phyloP scores from a whole-genome alignment of 2,329 filamentous ascomycete genomes.

The Daldinia eschscholtzii region DNA sequence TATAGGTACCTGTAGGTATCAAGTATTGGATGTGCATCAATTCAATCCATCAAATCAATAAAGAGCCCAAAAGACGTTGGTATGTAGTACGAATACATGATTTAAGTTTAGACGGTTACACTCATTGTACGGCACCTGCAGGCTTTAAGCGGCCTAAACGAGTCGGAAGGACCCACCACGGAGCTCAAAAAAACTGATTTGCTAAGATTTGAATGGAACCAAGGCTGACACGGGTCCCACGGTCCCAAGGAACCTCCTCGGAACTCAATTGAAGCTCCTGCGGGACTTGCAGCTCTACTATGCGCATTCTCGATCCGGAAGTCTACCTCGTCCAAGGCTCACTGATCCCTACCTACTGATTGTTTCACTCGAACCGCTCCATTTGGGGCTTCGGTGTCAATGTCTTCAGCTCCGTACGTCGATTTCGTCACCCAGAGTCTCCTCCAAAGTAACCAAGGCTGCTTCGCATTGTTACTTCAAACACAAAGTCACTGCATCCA shows the following conservation, averaged over 20 bases:
- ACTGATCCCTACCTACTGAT: slow-evolving; percentile 19
- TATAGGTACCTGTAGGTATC: not conserved
- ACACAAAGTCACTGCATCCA: slow-evolving; percentile 14
- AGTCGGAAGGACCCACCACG: slow-evolving; percentile 33
- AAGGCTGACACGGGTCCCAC: slow-evolving; percentile 3
- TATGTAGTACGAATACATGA: not conserved
- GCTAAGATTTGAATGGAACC: slow-evolving; percentile 25
- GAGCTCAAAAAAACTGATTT: slow-evolving; percentile 26
- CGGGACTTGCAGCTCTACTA: slow-evolving; percentile 38
- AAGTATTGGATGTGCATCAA: not conserved
- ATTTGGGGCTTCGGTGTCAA: slow-evolving; percentile 39
- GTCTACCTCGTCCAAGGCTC: slow-evolving; percentile 32
- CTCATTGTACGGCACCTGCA: slow-evolving; percentile 24
- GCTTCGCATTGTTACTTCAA: slow-evolving; percentile 10
- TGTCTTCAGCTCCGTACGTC: slow-evolving; percentile 52
- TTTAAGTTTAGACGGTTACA: slow-evolving; percentile 8
- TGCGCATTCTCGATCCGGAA: slow-evolving; percentile 32
- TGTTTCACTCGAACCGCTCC: slow-evolving; percentile 34
- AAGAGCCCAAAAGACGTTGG: not conserved
- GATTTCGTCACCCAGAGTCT: slow-evolving; percentile 7
- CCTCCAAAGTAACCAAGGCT: slow-evolving; percentile 2
- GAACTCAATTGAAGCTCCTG: slow-evolving; percentile 38
- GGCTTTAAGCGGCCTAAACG: slow-evolving; percentile 26
- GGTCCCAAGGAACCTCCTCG: slow-evolving; percentile 23
- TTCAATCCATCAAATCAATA: not conserved